Evolutionary conservation across 2,329 filamentous ascomycete genomes (phyloP).

Genomic region (Claviceps sp.): DNA sequence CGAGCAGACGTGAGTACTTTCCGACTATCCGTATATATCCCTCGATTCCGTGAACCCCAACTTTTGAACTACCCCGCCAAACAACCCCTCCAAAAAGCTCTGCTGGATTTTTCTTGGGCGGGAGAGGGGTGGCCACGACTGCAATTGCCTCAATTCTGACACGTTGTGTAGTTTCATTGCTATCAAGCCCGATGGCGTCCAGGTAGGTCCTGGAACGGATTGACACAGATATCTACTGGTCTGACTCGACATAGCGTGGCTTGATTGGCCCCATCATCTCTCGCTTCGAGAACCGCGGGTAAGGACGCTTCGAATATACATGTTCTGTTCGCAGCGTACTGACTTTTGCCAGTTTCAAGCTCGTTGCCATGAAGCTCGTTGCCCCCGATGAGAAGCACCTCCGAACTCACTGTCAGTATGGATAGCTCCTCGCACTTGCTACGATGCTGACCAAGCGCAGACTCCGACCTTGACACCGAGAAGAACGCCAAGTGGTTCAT

Average conservation of each 20-base stretch:
- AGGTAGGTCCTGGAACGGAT: constrained; percentile 44
- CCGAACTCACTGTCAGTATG: constrained; percentile 72
- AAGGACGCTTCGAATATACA: constrained; percentile 17
- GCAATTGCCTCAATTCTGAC: constrained; percentile 11
- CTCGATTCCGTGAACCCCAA: no score
- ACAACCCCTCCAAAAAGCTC: constrained; percentile 10
- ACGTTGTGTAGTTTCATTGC: constrained; percentile 75
- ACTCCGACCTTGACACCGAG: constrained; percentile 55
- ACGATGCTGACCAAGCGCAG: constrained; percentile 25
- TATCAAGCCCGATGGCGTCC: constrained; percentile 99
- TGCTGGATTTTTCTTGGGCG: background rate
- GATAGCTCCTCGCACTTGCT: constrained; percentile 1
- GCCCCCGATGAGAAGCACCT: constrained; percentile 86
- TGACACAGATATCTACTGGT: background rate
- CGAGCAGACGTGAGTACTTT: constrained; percentile 68
- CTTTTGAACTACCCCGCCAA: constrained; percentile 20
- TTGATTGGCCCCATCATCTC: constrained; percentile 95
- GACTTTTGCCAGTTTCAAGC: constrained; percentile 54
- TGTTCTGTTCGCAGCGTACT: background rate
- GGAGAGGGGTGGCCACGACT: background rate
- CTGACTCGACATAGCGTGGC: constrained; percentile 54
- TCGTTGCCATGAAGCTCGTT: constrained; percentile 91
- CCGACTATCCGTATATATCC: background rate
- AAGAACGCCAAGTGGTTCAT: constrained; percentile 92
- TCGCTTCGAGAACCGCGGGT: constrained; percentile 96